phyloP scores from a whole-genome alignment of 345 rosid species.

The Litchi chinensis region DNA sequence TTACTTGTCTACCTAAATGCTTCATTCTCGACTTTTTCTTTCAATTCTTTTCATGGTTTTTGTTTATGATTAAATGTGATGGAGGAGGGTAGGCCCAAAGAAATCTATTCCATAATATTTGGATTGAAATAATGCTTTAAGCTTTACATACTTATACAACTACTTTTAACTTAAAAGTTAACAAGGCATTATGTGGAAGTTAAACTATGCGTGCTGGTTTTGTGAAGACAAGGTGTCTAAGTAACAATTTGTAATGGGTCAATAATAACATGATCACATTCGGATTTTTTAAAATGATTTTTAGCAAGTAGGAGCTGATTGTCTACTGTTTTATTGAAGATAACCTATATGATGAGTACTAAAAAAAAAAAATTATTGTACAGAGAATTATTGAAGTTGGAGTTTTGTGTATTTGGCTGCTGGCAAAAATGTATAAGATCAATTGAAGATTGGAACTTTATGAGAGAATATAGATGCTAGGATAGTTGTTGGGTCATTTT shows the following conservation, averaged over 20 bases:
- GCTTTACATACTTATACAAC: not conserved
- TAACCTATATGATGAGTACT: not conserved
- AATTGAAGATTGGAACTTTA: not conserved
- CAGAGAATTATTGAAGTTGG: not conserved
- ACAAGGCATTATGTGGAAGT: not conserved
- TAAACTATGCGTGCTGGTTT: not conserved
- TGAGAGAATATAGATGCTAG: not conserved
- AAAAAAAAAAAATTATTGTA: not conserved
- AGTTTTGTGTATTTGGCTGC: constrained; percentile 5
- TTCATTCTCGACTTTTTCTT: not conserved
- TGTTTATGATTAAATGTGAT: no score
- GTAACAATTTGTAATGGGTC: not conserved
- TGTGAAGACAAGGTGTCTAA: constrained; percentile 1
- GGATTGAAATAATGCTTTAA: no score
- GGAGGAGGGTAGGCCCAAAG: constrained; percentile 4
- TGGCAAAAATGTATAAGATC: not conserved
- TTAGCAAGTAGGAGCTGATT: not conserved
- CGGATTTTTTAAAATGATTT: not conserved
- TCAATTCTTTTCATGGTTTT: not conserved
- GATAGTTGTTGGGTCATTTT: constrained; percentile 10
- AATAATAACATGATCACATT: not conserved
- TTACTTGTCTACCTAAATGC: not conserved
- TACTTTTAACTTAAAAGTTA: not conserved
- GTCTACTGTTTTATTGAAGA: not conserved
- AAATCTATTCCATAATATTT: not conserved